Conservation (phyloP, 1,284 basidiomycete species). For the Ustilago bromivora region DNA sequence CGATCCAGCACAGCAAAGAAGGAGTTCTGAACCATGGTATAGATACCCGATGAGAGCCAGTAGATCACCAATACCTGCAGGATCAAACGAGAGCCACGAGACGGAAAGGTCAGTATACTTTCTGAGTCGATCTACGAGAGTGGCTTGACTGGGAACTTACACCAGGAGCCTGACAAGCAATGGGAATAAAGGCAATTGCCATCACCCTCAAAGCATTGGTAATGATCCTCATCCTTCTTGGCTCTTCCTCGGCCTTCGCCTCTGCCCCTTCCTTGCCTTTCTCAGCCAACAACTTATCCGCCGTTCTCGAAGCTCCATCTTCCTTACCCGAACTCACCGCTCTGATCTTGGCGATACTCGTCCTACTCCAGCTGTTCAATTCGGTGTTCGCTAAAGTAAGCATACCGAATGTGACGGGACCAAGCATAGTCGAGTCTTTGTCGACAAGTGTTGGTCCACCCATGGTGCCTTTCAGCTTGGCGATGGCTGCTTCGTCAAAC, state of each 20-base stretch:
- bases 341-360: slow-evolving; percentile 38
- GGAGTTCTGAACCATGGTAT: slow-evolving; percentile 83
- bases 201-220: slow-evolving; percentile 76
- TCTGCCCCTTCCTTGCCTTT: not conserved
- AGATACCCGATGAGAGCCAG: slow-evolving; percentile 84
- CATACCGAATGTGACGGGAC: slow-evolving; percentile 62
- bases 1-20: slow-evolving; percentile 71
- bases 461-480: slow-evolving; percentile 52
- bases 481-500: slow-evolving; percentile 50
- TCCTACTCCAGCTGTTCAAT: slow-evolving; percentile 56
- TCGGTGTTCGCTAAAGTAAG: slow-evolving; percentile 64
- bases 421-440: slow-evolving; percentile 59
- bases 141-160: slow-evolving; percentile 72
- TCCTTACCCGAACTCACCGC: slow-evolving; percentile 17
- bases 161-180: slow-evolving; percentile 82
- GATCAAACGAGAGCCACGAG: not conserved
- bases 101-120: not conserved
- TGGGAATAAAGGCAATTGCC: slow-evolving; percentile 79
- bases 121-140: not conserved
- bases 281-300: slow-evolving; percentile 20
- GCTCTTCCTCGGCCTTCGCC: slow-evolving; percentile 44
- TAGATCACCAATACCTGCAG: slow-evolving; percentile 81
- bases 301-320: slow-evolving; percentile 36
- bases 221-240: slow-evolving; percentile 72
- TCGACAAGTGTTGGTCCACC: slow-evolving; percentile 63